Base-by-base conservation (phyloP, 129 eudicot genomes). In the Escallonia herrerae region DNA sequence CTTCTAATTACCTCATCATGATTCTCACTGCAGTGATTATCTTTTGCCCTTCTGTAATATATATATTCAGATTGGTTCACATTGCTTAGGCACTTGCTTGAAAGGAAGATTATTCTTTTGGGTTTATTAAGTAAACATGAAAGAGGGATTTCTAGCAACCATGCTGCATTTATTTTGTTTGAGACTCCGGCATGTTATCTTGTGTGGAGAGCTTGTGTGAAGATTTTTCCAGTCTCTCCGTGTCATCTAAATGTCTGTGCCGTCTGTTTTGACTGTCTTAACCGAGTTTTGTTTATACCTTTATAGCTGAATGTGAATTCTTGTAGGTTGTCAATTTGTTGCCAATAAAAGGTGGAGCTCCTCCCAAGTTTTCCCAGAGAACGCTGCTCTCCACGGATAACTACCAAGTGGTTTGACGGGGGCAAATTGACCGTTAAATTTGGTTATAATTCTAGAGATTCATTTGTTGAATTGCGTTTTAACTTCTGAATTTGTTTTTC, bases 331-430 rank as follows among this genome's bases (percentile, higher is more conserved):
- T 76, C 60, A 89, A 74, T 56, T 66, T 94, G 49, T 73, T 89
- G 77, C 97, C 96, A 14, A 75, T 86, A 71, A 89, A 72, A 76
- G 91, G 93, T 43, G 97, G 91, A 57, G 57, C 84, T 40, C 82
- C 90, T 44, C 99, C 99, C n/a, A 86, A 80, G 83, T 86, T 61
- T 74, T 68, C 93, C 51, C 90, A 89, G 75, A 89, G 99, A 75
- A 78, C 83, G 15, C 74, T 74, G 63, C 79, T 94, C 8, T 64
- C 82, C 58, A 83, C 97, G 1, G 97, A 93, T 64, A 86, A 75
- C 64, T 94, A 86, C 83, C 95, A 94, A 80, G 86, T 94, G 47
- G 90, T 86, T 49, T 94, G 78, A 10, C 38, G 33, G 6, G 3
- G 47, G 46, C 58, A 50, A 54, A 38, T 22, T 39, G 12, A 3